A percentile compares a stretch with the other conserved stretches of the same genome.
These are phyloP conservation scores for Akanthomyces uredinophilus DNA, from an alignment of 2,329 filamentous ascomycete species.

Conservation along the genomic window DNA sequence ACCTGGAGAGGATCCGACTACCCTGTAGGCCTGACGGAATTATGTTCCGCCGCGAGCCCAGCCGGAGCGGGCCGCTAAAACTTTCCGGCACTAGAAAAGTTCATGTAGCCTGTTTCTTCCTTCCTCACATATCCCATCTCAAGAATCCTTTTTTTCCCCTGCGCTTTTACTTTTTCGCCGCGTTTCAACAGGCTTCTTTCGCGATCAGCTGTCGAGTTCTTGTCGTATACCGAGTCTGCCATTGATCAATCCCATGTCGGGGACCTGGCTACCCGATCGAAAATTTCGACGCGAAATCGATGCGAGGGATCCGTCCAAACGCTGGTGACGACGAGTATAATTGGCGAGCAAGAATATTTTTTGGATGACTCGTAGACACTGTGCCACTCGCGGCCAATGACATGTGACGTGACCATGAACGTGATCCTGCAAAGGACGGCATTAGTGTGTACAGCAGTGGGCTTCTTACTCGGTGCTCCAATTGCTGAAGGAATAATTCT, in stretches of 20 bases:
- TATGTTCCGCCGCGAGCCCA: background rate
- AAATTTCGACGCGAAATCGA: background rate
- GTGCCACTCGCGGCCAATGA: background rate
- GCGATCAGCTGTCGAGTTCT: background rate
- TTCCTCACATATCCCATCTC: background rate
- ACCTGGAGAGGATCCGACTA: background rate
- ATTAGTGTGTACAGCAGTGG: constrained; percentile 58
- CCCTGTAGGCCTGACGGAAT: background rate
- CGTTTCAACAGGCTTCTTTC: background rate
- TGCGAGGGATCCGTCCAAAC: background rate
- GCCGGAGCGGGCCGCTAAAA: background rate
- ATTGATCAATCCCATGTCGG: too few relatives aligned
- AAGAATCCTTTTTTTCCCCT: background rate
- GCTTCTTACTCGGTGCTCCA: constrained; percentile 43
- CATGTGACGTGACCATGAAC: background rate
- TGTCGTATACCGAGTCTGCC: background rate
- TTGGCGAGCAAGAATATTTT: background rate
- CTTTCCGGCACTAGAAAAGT: background rate
- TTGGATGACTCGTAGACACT: background rate
- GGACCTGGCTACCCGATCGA: background rate
- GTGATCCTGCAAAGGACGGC: constrained; percentile 28
- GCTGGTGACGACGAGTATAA: background rate
- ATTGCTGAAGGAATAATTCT: constrained; percentile 51
- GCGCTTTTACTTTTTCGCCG: background rate
- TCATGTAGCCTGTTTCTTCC: too few relatives aligned